Evolutionary conservation across 805 yeast genomes (phyloP).

Genomic region (Jamesozyma spencerorum): DNA sequence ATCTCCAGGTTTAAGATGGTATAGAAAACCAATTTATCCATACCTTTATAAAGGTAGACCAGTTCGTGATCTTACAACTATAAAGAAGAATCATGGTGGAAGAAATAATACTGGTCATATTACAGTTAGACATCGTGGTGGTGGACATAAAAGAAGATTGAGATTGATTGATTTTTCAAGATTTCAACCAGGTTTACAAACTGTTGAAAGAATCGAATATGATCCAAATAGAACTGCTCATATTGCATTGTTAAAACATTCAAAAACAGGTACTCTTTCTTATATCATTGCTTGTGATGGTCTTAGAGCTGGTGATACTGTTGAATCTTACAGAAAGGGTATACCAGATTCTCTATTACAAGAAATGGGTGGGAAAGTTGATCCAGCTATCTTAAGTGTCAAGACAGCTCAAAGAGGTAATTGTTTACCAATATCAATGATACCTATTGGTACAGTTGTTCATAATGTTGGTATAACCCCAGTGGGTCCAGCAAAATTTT

Average conservation of each 20-base stretch:
- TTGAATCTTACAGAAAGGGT: constrained; percentile 84
- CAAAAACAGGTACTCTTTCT: constrained; percentile 50
- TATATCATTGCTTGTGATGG: constrained; percentile 91
- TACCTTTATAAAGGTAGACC: constrained; percentile 85
- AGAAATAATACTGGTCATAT: constrained; percentile 83
- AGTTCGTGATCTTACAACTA: constrained; percentile 59
- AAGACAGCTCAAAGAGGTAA: constrained; percentile 88
- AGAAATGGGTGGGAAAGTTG: constrained; percentile 86
- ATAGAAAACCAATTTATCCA: constrained; percentile 75
- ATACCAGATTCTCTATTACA: constrained; percentile 63
- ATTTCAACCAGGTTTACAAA: constrained; percentile 56
- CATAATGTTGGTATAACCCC: constrained; percentile 77
- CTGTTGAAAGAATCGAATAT: constrained; percentile 81
- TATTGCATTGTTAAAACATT: constrained; percentile 72
- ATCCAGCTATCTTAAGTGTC: constrained; percentile 82
- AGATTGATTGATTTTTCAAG: constrained; percentile 75
- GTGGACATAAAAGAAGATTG: constrained; percentile 86
- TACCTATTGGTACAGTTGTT: constrained; percentile 87
- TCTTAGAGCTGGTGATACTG: constrained; percentile 81
- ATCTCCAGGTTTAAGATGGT: constrained; percentile 85
- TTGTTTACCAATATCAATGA: constrained; percentile 84
- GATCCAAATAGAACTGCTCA: constrained; percentile 94
- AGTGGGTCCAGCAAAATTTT: constrained; percentile 75
- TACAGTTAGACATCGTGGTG: constrained; percentile 92
- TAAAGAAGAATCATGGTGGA: constrained; percentile 70